phyloP scores from a whole-genome alignment of 2,329 filamentous ascomycete species.

The Aureobasidium sp. region DNA sequence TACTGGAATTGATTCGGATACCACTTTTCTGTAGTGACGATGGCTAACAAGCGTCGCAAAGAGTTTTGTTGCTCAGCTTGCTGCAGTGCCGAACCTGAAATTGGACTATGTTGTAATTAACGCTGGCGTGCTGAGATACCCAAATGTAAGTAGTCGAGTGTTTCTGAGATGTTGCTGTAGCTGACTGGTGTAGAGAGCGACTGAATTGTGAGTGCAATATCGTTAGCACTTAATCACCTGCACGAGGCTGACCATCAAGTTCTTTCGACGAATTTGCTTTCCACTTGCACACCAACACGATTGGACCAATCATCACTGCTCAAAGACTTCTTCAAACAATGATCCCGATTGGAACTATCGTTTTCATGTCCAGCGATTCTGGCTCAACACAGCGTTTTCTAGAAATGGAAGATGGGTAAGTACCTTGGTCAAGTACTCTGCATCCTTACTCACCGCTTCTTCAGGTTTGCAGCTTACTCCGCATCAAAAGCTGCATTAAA shows the following conservation, averaged over 20 bases:
- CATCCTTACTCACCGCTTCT: neutral
- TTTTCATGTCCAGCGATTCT: conserved; percentile 53
- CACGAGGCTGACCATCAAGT: conserved; percentile 25
- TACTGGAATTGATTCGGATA: neutral
- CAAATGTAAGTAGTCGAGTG: conserved; percentile 40
- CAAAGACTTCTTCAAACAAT: conserved; percentile 44
- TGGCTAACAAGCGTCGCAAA: conserved; percentile 21
- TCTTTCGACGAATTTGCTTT: conserved; percentile 48
- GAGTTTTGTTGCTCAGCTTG: conserved; percentile 38
- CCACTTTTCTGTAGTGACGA: neutral
- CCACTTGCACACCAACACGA: conserved; percentile 52
- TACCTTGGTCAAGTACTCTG: neutral
- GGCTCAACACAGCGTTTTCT: conserved; percentile 46
- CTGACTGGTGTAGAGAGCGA: conserved; percentile 37
- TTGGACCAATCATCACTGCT: conserved; percentile 52
- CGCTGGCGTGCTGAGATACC: conserved; percentile 50
- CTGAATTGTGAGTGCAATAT: conserved; percentile 38
- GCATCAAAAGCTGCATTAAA: conserved; percentile 53
- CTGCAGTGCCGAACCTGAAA: conserved; percentile 34
- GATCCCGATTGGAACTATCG: conserved; percentile 43
- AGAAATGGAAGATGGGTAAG: conserved; percentile 47
- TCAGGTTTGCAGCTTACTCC: conserved; percentile 48
- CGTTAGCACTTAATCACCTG: neutral
- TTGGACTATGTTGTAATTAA: conserved; percentile 52
- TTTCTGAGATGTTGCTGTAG: neutral